Evolutionary conservation across 352 stramenopile species (phyloP), one percentile per base, ranked within the genome.

Genomic region (Pythium phragmitis): DNA sequence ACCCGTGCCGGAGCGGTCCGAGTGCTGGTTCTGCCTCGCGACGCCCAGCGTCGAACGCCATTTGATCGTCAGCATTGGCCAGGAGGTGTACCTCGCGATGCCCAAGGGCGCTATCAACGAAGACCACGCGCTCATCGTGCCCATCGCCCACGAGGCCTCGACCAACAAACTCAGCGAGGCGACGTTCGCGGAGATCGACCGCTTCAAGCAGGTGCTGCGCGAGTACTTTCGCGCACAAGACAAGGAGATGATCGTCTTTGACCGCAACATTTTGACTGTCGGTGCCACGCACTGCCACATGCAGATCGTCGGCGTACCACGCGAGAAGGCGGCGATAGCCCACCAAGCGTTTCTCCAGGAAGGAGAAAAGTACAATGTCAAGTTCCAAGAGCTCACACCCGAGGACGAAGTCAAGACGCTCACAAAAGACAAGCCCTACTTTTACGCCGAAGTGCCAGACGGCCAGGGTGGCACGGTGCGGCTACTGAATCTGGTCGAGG

Each of bases 11-110:
- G 72, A 89, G 12, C 85, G 85, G n/a, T 77, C 68, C 11, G 85
- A 94, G 69, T 94, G 85, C 75, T 94, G 85, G 85, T 94, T 94
- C 60, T 94, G 85, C 50, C 69, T 94, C 19, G 79, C 85, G 9
- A 94, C 85, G 14, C 85, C 85, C 5, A 87, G 75, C 21, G 67
- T 94, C 0, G 85, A 92, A 68, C 85, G 80, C 13, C 85, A 94
- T 57, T 73, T 94, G 63, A 91, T 94, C 56, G 83, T 91, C 37
- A 90, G 81, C 55, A 94, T 94, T 58, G 85, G 85, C 8, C 70
- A 88, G 57, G 79, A 92, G 55, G 81, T 81, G 16, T 94, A 94
- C 62, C 66, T 94, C 30, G 85, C 85, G 11, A 86, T 94, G 74
- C 82, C 85, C 4, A 94, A 94, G 57, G 85, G 85, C 6, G 81